A percentile compares a stretch with the other conserved stretches of the same genome.
Conservation (phyloP, 73 alveolate species). For the Stentor coeruleus region DNA sequence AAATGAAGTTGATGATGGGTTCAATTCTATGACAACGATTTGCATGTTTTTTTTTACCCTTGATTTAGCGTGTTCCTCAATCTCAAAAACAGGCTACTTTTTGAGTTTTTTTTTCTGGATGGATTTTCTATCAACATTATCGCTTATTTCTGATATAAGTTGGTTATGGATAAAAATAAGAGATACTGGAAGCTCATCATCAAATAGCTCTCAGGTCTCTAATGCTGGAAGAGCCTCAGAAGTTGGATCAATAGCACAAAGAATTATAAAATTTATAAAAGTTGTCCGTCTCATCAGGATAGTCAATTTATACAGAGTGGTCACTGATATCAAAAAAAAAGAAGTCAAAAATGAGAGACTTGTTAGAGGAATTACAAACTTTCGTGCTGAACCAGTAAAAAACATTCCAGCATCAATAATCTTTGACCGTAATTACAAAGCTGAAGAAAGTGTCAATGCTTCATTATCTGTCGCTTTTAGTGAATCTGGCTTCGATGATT, state of each 20-base stretch:
- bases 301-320: constrained; percentile 53
- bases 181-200: constrained; percentile 39
- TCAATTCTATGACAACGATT: not conserved
- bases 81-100: constrained; percentile 55
- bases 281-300: too few relatives aligned
- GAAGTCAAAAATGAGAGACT: constrained; percentile 47
- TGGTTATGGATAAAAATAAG: constrained; percentile 70
- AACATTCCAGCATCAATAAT: constrained; percentile 6
- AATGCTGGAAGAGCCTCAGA: constrained; percentile 75
- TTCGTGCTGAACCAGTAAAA: too few relatives aligned
- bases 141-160: constrained; percentile 75
- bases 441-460: too few relatives aligned
- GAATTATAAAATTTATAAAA: constrained; percentile 58
- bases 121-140: constrained; percentile 69
- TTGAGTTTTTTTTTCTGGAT: constrained; percentile 54
- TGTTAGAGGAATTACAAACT: too few relatives aligned
- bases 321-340: not conserved
- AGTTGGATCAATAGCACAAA: constrained; percentile 66
- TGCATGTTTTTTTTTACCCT: constrained; percentile 33
- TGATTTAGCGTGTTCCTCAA: constrained; percentile 58
- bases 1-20: constrained; percentile 8
- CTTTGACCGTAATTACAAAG: too few relatives aligned
- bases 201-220: constrained; percentile 52
- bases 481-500: too few relatives aligned
- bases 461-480: too few relatives aligned